These are phyloP conservation scores for Pascua sp. DNA, from an alignment of 1,284 basidiomycete genomes.

Conservation along the genomic window DNA sequence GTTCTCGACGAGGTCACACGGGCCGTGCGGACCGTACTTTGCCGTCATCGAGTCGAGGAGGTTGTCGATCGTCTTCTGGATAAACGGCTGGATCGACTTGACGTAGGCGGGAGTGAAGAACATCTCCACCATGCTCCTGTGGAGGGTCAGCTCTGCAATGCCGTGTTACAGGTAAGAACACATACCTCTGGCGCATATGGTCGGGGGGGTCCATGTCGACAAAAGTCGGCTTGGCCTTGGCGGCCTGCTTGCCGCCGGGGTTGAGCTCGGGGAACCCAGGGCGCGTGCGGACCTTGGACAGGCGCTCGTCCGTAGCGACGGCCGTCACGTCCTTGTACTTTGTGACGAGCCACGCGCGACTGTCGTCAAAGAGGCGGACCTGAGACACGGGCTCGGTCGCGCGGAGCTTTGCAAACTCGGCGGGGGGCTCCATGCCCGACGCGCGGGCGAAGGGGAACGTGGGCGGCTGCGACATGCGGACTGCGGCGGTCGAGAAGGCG, in stretches of 20 bases:
- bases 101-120: slow-evolving; percentile 8
- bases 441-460: slow-evolving; percentile 12
- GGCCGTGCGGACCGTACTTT: background rate
- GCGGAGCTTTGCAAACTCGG: slow-evolving; percentile 9
- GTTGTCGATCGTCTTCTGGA: slow-evolving; percentile 7
- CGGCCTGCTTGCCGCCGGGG: slow-evolving; percentile 9
- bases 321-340: slow-evolving; percentile 11
- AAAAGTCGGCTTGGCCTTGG: slow-evolving; percentile 12
- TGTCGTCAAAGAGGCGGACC: slow-evolving; percentile 8
- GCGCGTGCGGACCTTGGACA: slow-evolving; percentile 13
- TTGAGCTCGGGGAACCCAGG: slow-evolving; percentile 18
- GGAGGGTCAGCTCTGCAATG: background rate
- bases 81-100: slow-evolving; percentile 4
- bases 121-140: slow-evolving; percentile 7
- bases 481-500: too few relatives aligned
- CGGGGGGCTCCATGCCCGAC: slow-evolving; percentile 11
- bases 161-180: background rate
- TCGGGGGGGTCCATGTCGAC: slow-evolving; percentile 15
- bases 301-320: slow-evolving; percentile 12
- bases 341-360: slow-evolving; percentile 10
- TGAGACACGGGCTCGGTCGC: slow-evolving; percentile 8
- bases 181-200: slow-evolving; percentile 13
- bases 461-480: background rate
- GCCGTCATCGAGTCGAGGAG: slow-evolving; percentile 6
- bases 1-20: slow-evolving; percentile 7